phyloP scores from a whole-genome alignment of 495 filamentous ascomycete species.

The Copromyces sp. region DNA sequence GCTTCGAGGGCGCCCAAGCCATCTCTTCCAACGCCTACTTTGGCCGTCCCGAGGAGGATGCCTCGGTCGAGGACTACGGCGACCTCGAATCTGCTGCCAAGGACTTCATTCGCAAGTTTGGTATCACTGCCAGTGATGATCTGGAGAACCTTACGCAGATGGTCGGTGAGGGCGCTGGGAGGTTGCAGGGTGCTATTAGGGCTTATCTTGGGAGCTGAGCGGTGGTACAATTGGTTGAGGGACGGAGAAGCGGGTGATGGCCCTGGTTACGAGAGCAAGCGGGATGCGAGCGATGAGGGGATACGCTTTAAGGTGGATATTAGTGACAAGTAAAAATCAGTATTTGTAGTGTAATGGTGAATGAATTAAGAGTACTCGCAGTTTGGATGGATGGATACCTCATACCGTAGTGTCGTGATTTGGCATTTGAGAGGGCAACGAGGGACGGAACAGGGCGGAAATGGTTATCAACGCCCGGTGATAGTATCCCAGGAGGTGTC shows the following conservation, averaged over 20 bases:
- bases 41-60: constrained; percentile 72
- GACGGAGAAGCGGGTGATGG: neutral
- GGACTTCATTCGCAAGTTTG: constrained; percentile 90
- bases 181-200: constrained; percentile 80
- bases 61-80: constrained; percentile 60
- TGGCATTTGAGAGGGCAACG: neutral
- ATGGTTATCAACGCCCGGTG: too few species aligned
- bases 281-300: neutral
- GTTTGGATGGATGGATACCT: neutral
- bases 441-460: too few species aligned
- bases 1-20: constrained; percentile 83
- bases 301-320: neutral
- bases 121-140: constrained; percentile 90
- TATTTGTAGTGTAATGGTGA: neutral
- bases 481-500: too few species aligned
- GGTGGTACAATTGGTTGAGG: neutral
- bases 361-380: neutral
- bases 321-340: neutral
- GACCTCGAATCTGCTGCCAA: constrained; percentile 85
- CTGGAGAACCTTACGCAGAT: constrained; percentile 76
- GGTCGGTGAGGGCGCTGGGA: constrained; percentile 73
- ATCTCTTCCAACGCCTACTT: constrained; percentile 98
- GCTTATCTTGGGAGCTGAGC: constrained; percentile 54
- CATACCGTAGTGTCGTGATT: too few species aligned
- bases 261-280: neutral